Percentiles rank a stretch among this genome's conserved stretches.
Evolutionary conservation across 1,139 yeast species (phyloP).

Genomic region (Arxiozyma bovina): DNA sequence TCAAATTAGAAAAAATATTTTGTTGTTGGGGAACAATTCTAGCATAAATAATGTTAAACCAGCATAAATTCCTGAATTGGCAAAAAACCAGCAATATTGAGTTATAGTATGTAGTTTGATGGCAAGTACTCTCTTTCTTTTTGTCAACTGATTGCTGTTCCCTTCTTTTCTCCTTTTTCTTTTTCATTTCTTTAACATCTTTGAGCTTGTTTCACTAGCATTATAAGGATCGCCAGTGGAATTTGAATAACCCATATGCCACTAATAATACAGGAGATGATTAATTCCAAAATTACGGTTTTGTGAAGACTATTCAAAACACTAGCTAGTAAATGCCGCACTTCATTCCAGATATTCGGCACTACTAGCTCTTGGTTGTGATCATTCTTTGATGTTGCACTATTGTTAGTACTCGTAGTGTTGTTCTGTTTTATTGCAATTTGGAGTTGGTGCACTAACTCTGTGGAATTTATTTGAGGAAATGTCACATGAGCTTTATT

Average conservation of each 20-base stretch:
- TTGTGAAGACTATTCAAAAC: constrained; percentile 32
- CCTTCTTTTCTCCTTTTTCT: background rate
- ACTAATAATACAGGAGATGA: constrained; percentile 38
- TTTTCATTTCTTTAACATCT: too few relatives aligned
- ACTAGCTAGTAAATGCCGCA: constrained; percentile 24
- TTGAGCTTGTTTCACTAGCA: background rate
- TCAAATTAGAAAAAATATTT: too few relatives aligned
- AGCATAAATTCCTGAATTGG: too few relatives aligned
- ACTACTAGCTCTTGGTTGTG: background rate
- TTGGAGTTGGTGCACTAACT: constrained; percentile 12
- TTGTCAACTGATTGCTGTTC: background rate
- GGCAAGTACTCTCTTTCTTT: background rate
- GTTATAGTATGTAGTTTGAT: background rate
- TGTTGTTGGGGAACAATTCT: too few relatives aligned
- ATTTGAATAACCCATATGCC: constrained; percentile 44
- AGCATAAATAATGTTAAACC: too few relatives aligned
- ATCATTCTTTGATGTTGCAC: background rate
- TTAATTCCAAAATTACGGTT: constrained; percentile 39
- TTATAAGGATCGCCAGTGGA: constrained; percentile 29
- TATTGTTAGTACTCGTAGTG: background rate
- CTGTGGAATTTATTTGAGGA: constrained; percentile 42
- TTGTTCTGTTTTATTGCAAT: background rate
- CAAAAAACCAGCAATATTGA: too few relatives aligned
- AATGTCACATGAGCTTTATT: constrained; percentile 50
- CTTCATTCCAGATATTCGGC: constrained; percentile 10